Base-by-base conservation (phyloP, 2,329 filamentous ascomycete genomes). In the Ramularia endophylla region DNA sequence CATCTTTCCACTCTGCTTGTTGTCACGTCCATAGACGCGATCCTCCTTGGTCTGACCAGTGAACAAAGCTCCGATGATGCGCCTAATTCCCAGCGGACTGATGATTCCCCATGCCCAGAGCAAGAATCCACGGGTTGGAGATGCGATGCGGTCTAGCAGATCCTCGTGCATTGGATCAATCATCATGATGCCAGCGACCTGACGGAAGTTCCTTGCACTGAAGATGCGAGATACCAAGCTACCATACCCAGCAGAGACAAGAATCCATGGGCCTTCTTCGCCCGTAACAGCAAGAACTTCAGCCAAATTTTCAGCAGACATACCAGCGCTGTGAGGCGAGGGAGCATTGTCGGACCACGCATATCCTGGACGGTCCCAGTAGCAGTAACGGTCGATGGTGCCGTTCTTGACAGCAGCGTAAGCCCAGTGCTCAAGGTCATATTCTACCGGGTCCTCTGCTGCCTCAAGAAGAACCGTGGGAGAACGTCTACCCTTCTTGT, bases 141-240 rank as follows among this genome's bases (percentile, higher is more conserved):
- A 72, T 5, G 76, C 85, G 2, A 94, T 65, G 5, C 78, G 70
- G 51, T 75, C 67, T 3, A 97, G 78, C 1, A 90, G 75, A 50
- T 94, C 86, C 59, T 98, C 92, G 61, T 97, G 92, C 5, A 94
- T 68, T 1, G 87, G 81, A 56, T 98, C 90, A 52, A 98, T 80
- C 52, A 97, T 71, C 52, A 98, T 75, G 28, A 97, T 69, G 4
- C 88, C 90, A 18, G 74, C 76, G 30, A 97, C 75, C 42, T 86
- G 77, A 42, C 75, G 72, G 36, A 83, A 75, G 59, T 95, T 86
- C 12, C 89, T 81, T 20, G 87, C 83, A 37, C 87, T 85, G 65
- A 98, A 95, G 53, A 98, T 87, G 8, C 90, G 85, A 32, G 84
- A 87, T 60, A 95, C 92, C 37, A 97, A 78, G 40, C 85, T 86